Conservation (phyloP, 129 eudicot genomes). For the Apium graveolens region DNA sequence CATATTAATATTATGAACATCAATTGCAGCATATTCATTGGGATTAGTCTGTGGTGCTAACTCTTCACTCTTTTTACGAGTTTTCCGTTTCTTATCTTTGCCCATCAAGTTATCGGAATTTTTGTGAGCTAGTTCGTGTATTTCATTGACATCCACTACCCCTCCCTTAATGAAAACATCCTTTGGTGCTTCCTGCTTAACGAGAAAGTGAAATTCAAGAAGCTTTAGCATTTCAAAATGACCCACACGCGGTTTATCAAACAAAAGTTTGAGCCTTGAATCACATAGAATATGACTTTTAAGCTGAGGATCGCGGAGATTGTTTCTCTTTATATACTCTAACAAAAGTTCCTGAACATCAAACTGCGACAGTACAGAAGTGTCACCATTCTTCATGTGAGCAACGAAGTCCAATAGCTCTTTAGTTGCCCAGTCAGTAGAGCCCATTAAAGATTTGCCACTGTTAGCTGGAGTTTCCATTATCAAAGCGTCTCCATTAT, state of each 20-base stretch:
- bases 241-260: slow-evolving; percentile 71
- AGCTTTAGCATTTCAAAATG: slow-evolving; percentile 89
- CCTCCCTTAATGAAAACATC: slow-evolving; percentile 32
- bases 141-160: slow-evolving; percentile 24
- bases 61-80: slow-evolving; percentile 52
- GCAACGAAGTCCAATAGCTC: slow-evolving; percentile 77
- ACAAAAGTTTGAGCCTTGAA: slow-evolving; percentile 51
- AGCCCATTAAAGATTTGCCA: slow-evolving; percentile 8
- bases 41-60: slow-evolving; percentile 47
- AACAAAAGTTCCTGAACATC: slow-evolving; percentile 73
- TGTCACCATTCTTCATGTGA: slow-evolving; percentile 80
- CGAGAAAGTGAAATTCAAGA: slow-evolving; percentile 57
- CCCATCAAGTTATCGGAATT: slow-evolving; percentile 22
- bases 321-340: slow-evolving; percentile 70
- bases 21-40: slow-evolving; percentile 91
- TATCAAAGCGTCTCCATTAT: slow-evolving; percentile 26
- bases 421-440: slow-evolving; percentile 69
- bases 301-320: slow-evolving; percentile 72
- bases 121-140: slow-evolving; percentile 31
- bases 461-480: slow-evolving; percentile 22
- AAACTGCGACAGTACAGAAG: slow-evolving; percentile 57
- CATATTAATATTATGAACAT: slow-evolving; percentile 78
- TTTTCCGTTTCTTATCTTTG: slow-evolving; percentile 52
- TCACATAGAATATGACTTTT: slow-evolving; percentile 84
- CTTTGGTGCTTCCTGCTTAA: slow-evolving; percentile 48